Percentiles rank a stretch among this genome's conserved stretches.
Conservation (phyloP, 352 stramenopile species). For the Phytophthora brassicae region DNA sequence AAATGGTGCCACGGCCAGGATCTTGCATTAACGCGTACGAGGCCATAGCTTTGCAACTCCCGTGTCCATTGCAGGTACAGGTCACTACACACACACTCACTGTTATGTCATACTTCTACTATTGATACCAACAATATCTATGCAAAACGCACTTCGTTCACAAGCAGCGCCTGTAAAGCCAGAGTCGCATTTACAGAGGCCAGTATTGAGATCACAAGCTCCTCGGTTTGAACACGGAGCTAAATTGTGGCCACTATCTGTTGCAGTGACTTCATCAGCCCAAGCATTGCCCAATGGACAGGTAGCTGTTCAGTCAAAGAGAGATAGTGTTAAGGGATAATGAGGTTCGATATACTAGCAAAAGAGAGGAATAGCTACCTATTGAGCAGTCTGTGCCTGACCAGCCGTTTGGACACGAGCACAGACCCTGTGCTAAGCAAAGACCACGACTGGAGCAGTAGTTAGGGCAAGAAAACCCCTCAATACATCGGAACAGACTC, state of each 20-base stretch:
- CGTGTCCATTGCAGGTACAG: conserved; percentile 76
- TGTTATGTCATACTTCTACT: background rate
- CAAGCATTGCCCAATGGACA: conserved; percentile 74
- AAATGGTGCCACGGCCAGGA: conserved; percentile 46
- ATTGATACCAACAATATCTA: background rate
- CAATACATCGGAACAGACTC: conserved; percentile 2
- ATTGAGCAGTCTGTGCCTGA: conserved; percentile 64
- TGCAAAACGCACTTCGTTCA: conserved; percentile 54
- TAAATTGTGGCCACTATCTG: conserved; percentile 77
- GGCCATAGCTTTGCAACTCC: conserved; percentile 80
- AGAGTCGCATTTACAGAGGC: conserved; percentile 59
- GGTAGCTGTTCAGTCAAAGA: conserved; percentile 22
- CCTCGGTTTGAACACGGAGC: conserved; percentile 90
- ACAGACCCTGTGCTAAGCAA: conserved; percentile 59
- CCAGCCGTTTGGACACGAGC: conserved; percentile 49
- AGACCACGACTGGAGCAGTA: conserved; percentile 73
- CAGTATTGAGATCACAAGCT: conserved; percentile 55
- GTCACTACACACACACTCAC: conserved; percentile 39
- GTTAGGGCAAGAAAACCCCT: conserved; percentile 60
- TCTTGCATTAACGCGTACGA: conserved; percentile 62
- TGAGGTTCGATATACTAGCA: background rate
- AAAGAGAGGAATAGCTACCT: conserved; percentile 17
- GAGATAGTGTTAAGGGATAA: background rate
- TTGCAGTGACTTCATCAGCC: conserved; percentile 56
- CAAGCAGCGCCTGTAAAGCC: conserved; percentile 83